Evolutionary conservation across 1,284 basidiomycete genomes (phyloP).

Genomic region (Puccinia sorghi): DNA sequence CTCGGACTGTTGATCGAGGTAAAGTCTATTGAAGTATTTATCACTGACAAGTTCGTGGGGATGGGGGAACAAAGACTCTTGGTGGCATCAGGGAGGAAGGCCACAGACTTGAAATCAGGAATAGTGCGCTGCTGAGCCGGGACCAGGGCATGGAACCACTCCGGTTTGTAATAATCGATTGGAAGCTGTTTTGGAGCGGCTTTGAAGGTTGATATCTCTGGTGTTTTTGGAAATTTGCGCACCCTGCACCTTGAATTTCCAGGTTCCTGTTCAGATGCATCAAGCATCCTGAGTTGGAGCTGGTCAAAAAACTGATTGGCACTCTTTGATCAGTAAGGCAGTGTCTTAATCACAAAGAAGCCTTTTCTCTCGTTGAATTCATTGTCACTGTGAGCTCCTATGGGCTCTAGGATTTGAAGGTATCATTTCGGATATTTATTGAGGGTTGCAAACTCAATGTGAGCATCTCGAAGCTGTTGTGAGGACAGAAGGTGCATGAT

Average conservation of each 20-base stretch:
- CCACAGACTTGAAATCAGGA: not conserved
- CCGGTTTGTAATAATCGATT: slow-evolving; percentile 30
- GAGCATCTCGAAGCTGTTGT: not conserved
- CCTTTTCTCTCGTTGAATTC: slow-evolving; percentile 3
- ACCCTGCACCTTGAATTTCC: too few species aligned
- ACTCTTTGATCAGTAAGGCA: slow-evolving; percentile 15
- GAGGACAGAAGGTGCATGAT: not conserved
- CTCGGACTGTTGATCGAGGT: not conserved
- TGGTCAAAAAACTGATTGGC: slow-evolving; percentile 23
- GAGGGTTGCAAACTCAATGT: not conserved
- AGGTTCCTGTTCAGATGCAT: too few species aligned
- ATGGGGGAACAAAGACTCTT: not conserved
- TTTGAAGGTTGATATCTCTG: not conserved
- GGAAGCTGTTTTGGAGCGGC: slow-evolving; percentile 6
- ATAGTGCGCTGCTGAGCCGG: not conserved
- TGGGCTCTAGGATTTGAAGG: slow-evolving; percentile 7
- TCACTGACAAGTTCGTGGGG: too few species aligned
- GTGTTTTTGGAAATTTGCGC: slow-evolving; percentile 19
- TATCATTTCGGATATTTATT: slow-evolving; percentile 29
- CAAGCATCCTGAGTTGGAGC: too few species aligned
- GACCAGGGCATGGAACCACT: slow-evolving; percentile 1
- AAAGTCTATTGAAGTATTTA: not conserved
- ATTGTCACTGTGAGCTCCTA: slow-evolving; percentile 26
- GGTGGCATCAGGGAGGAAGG: not conserved
- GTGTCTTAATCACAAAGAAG: slow-evolving; percentile 22